Evolutionary conservation across 208 protist genomes (phyloP).

Genomic region (Crithidia brevicula): DNA sequence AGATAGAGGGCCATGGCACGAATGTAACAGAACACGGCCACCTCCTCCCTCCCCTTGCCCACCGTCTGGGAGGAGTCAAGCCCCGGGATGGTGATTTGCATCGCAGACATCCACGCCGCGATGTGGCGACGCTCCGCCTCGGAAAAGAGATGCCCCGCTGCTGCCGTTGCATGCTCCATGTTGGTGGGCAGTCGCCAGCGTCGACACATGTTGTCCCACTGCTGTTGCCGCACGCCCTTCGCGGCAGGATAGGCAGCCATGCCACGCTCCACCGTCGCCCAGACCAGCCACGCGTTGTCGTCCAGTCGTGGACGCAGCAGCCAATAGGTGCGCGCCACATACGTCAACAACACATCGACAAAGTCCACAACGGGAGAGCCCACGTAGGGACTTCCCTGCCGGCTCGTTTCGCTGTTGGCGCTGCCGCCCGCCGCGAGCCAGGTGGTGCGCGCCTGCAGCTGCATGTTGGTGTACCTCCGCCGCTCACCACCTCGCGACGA

Average conservation of each 20-base stretch:
- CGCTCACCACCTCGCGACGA: too few relatives aligned
- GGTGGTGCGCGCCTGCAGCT: background rate
- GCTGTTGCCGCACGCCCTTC: constrained; percentile 24
- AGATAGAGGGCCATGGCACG: constrained; percentile 59
- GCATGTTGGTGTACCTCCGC: background rate
- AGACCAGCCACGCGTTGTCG: constrained; percentile 53
- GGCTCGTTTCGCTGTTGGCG: background rate
- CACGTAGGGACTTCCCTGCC: too few relatives aligned
- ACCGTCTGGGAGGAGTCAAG: background rate
- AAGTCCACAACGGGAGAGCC: constrained; percentile 32
- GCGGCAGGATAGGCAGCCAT: constrained; percentile 21
- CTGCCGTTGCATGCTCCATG: constrained; percentile 36
- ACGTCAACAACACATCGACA: constrained; percentile 55
- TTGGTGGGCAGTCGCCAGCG: constrained; percentile 48
- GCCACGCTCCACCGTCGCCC: constrained; percentile 29
- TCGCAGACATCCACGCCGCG: constrained; percentile 12
- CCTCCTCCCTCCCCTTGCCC: constrained; percentile 32
- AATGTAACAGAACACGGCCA: constrained; percentile 62
- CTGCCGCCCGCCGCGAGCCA: constrained; percentile 21
- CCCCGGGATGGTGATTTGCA: constrained; percentile 16
- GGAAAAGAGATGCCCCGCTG: constrained; percentile 42
- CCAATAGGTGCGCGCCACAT: constrained; percentile 68
- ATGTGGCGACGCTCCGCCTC: constrained; percentile 23
- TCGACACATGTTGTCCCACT: constrained; percentile 33
- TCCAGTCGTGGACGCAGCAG: constrained; percentile 64